Evolutionary conservation across 148 eudicot genomes (phyloP).

Genomic region (Pharnaceum exiguum): DNA sequence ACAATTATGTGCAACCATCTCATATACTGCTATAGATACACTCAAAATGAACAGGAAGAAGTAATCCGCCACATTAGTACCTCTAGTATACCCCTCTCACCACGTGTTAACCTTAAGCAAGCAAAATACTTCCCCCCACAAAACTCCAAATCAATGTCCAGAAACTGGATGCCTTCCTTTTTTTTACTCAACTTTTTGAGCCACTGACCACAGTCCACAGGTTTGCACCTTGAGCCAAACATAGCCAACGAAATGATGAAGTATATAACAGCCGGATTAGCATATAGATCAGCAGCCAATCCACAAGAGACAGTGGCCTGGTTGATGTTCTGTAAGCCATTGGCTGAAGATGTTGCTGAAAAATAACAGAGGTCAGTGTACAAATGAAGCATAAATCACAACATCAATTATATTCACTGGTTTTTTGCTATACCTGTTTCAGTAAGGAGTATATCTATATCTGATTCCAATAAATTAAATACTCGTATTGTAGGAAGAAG

Average conservation of each 20-base stretch:
- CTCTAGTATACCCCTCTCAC: slow-evolving; percentile 74
- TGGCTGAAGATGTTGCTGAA: slow-evolving; percentile 47
- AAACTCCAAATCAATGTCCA: slow-evolving; percentile 83
- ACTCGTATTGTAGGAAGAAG: slow-evolving; percentile 84
- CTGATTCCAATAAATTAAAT: slow-evolving; percentile 67
- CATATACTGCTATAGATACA: slow-evolving; percentile 9
- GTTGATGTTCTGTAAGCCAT: slow-evolving; percentile 36
- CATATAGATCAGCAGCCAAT: slow-evolving; percentile 64
- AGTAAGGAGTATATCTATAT: slow-evolving; percentile 65
- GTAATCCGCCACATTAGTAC: slow-evolving; percentile 31
- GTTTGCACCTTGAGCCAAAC: slow-evolving; percentile 72
- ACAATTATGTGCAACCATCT: background rate
- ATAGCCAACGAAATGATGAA: slow-evolving; percentile 62
- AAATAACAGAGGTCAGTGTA: slow-evolving; percentile 14
- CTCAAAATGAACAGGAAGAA: background rate
- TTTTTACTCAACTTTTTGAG: slow-evolving; percentile 77
- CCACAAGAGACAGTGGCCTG: slow-evolving; percentile 63
- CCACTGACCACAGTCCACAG: slow-evolving; percentile 84
- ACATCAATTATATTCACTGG: background rate
- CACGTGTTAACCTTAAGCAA: slow-evolving; percentile 70
- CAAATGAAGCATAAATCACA: background rate
- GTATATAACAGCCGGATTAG: slow-evolving; percentile 67
- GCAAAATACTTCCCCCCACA: slow-evolving; percentile 77
- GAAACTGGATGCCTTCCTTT: slow-evolving; percentile 51
- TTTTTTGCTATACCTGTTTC: slow-evolving; percentile 53